A percentile compares a stretch with the other conserved stretches of the same genome.
Evolutionary conservation across 495 filamentous ascomycete species (phyloP).

Genomic region (Aspergillus sclerotiicarbonarius): DNA sequence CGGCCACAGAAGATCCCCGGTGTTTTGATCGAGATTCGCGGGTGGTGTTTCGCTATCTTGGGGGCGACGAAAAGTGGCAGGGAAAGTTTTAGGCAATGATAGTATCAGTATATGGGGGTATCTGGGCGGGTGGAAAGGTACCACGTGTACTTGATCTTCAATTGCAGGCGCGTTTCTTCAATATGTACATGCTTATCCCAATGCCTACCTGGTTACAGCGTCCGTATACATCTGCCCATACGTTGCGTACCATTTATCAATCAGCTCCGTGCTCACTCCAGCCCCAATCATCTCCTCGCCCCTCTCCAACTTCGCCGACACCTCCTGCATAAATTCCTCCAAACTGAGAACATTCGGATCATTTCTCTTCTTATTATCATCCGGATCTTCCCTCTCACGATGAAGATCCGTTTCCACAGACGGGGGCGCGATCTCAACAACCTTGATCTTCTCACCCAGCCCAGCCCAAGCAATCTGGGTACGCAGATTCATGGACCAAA

Average conservation of each 20-base stretch:
- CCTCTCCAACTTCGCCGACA: constrained; percentile 31
- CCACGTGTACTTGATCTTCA: too few species aligned
- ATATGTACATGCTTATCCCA: too few species aligned
- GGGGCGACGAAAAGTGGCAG: constrained; percentile 48
- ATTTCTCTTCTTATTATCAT: constrained; percentile 51
- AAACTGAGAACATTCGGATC: constrained; percentile 38
- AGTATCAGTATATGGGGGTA: too few species aligned
- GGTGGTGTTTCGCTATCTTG: constrained; percentile 53
- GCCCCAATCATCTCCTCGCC: constrained; percentile 40
- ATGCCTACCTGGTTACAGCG: too few species aligned
- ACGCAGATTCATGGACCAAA: constrained; percentile 45
- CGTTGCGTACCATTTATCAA: too few species aligned
- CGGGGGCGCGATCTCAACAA: constrained; percentile 50
- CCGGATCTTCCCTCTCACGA: constrained; percentile 46
- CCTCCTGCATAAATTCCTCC: constrained; percentile 46
- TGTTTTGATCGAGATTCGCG: constrained; percentile 51
- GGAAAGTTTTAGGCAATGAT: too few species aligned
- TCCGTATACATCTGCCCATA: too few species aligned
- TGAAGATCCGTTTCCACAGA: constrained; percentile 48
- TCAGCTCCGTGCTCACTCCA: too few species aligned
- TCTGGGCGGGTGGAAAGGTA: too few species aligned
- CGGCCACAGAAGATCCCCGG: constrained; percentile 38
- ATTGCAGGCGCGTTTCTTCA: too few species aligned
- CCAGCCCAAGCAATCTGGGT: constrained; percentile 34
- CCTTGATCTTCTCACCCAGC: constrained; percentile 34